Evolutionary conservation across 2,329 filamentous ascomycete genomes (phyloP).

Genomic region (Biscogniauxia mediterranea): DNA sequence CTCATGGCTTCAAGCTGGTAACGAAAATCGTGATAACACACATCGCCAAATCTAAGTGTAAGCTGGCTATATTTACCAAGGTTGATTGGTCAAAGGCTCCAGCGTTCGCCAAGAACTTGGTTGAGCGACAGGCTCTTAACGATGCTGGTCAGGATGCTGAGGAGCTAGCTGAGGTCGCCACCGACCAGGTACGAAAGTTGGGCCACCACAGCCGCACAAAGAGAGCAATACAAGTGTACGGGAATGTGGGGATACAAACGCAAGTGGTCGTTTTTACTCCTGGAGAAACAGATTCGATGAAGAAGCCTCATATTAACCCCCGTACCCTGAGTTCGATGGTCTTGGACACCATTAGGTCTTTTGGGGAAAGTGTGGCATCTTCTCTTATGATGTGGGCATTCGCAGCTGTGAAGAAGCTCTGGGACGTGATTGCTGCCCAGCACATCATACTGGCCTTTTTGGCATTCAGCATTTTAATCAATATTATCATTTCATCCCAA

Average conservation of each 20-base stretch:
- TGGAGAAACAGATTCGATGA: constrained; percentile 44
- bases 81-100: constrained; percentile 80
- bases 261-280: constrained; percentile 62
- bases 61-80: constrained; percentile 81
- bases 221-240: constrained; percentile 77
- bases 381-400: constrained; percentile 77
- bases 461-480: constrained; percentile 66
- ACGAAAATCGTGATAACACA: constrained; percentile 95
- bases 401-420: constrained; percentile 62
- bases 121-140: constrained; percentile 70
- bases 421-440: constrained; percentile 69
- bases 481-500: constrained; percentile 72
- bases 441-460: constrained; percentile 70
- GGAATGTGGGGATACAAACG: constrained; percentile 67
- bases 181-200: constrained; percentile 73
- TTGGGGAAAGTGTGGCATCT: constrained; percentile 71
- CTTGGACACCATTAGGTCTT: constrained; percentile 69
- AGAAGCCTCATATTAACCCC: constrained; percentile 59
- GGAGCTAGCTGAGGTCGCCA: constrained; percentile 71
- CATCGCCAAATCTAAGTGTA: constrained; percentile 86
- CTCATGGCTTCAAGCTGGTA: constrained; percentile 74
- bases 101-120: constrained; percentile 56
- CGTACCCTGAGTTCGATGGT: constrained; percentile 67
- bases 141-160: constrained; percentile 72
- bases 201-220: constrained; percentile 73